These are phyloP conservation scores for Tulasnella sp. DNA, from an alignment of 768 basidiomycete genomes.

Conservation along the genomic window DNA sequence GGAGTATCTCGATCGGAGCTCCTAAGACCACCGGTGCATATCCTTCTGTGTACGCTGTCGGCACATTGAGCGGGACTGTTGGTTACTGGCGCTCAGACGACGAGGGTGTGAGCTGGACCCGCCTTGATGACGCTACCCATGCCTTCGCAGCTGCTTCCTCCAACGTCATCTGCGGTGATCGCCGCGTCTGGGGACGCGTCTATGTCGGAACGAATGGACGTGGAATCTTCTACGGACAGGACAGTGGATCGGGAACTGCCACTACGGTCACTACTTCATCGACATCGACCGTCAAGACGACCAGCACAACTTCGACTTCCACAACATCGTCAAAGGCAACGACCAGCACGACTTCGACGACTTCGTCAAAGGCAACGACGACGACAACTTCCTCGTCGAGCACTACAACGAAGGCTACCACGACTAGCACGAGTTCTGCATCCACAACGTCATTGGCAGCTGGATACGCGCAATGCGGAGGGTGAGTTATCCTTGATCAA, in stretches of 20 bases:
- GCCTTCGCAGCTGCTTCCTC: constrained; percentile 11
- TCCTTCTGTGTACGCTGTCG: constrained; percentile 47
- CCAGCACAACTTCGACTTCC: not conserved
- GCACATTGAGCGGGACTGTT: constrained; percentile 36
- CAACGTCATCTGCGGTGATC: constrained; percentile 12
- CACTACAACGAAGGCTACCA: not conserved
- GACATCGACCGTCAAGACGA: not conserved
- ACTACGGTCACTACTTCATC: not conserved
- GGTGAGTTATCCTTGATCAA: not conserved
- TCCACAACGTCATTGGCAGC: not conserved
- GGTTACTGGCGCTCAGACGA: constrained; percentile 52
- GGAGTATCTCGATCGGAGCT: constrained; percentile 50
- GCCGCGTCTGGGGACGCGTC: constrained; percentile 12
- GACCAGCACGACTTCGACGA: not conserved
- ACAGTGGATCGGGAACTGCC: not conserved
- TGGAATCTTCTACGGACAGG: constrained; percentile 17
- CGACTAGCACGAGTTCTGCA: not conserved
- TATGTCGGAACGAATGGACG: constrained; percentile 18
- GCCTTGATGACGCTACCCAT: constrained; percentile 16
- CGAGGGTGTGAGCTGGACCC: constrained; percentile 27
- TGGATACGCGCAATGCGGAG: not conserved
- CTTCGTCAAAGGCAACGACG: not conserved
- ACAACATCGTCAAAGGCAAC: not conserved
- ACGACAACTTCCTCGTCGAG: not conserved
- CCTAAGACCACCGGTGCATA: constrained; percentile 38